Conservation (phyloP, 345 rosid genomes). For the Rhizophora apiculata region DNA sequence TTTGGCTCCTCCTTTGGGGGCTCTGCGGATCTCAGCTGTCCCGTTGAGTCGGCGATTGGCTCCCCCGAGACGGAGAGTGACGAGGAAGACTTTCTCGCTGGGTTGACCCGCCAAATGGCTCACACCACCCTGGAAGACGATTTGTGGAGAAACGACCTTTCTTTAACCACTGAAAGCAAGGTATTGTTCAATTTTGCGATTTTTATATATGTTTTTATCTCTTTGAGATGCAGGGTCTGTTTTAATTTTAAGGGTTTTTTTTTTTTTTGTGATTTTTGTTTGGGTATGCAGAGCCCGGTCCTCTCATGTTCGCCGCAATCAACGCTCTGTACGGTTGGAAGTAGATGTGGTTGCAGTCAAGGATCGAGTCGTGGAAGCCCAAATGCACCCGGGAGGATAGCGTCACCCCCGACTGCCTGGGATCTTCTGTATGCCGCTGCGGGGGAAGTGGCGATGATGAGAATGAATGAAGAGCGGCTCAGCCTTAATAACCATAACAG, state of each 20-base stretch:
- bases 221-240: background rate
- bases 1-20: constrained; percentile 29
- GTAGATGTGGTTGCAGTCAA: constrained; percentile 34
- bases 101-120: constrained; percentile 42
- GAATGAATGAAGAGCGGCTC: constrained; percentile 6
- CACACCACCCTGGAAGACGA: constrained; percentile 40
- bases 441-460: constrained; percentile 44
- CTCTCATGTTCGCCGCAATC: constrained; percentile 58
- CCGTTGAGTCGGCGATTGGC: constrained; percentile 50
- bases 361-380: constrained; percentile 34
- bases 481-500: constrained; percentile 9
- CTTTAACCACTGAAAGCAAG: constrained; percentile 28
- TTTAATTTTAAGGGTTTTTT: background rate
- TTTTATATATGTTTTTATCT: background rate
- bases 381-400: constrained; percentile 7
- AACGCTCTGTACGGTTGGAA: constrained; percentile 35
- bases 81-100: constrained; percentile 48
- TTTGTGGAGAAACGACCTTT: constrained; percentile 16
- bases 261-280: accelerated
- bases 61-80: constrained; percentile 57
- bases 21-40: constrained; percentile 47
- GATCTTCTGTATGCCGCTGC: constrained; percentile 59
- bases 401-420: constrained; percentile 57
- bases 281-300: constrained; percentile 28
- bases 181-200: constrained; percentile 19